phyloP scores from a whole-genome alignment of 805 yeast species.

The Yamadazyma tumulicola region DNA sequence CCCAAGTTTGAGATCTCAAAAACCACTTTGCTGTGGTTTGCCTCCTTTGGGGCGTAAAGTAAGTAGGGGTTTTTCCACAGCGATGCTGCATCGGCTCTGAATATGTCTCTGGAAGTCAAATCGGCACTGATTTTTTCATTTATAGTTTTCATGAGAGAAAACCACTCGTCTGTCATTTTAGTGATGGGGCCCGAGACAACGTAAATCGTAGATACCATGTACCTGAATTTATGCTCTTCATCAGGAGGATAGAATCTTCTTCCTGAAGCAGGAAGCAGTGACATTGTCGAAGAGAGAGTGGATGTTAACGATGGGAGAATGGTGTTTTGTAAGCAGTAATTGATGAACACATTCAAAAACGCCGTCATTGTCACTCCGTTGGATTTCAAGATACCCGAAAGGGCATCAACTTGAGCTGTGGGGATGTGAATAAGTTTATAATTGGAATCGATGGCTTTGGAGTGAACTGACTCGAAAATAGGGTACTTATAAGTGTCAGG shows the following conservation, averaged over 20 bases:
- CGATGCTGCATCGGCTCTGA: constrained; percentile 4
- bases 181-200: neutral
- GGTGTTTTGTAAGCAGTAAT: constrained; percentile 9
- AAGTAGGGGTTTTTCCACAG: neutral
- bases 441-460: neutral
- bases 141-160: constrained; percentile 4
- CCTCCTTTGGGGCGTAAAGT: constrained; percentile 2
- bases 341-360: constrained; percentile 8
- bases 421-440: constrained; percentile 4
- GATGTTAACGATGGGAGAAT: neutral
- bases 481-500: constrained; percentile 9
- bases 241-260: constrained; percentile 8
- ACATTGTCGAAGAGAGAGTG: neutral
- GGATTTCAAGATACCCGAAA: constrained; percentile 1
- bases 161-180: neutral
- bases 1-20: constrained; percentile 14
- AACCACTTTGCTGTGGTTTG: neutral
- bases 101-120: neutral
- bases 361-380: constrained; percentile 10
- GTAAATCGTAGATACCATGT: constrained; percentile 1
- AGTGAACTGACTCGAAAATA: constrained; percentile 1
- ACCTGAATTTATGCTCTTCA: constrained; percentile 1
- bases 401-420: neutral
- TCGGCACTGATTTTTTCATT: neutral
- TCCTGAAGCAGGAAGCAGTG: constrained; percentile 7